Conservation (phyloP, 2,329 filamentous ascomycete genomes). For the Plenodomus lindquistii region DNA sequence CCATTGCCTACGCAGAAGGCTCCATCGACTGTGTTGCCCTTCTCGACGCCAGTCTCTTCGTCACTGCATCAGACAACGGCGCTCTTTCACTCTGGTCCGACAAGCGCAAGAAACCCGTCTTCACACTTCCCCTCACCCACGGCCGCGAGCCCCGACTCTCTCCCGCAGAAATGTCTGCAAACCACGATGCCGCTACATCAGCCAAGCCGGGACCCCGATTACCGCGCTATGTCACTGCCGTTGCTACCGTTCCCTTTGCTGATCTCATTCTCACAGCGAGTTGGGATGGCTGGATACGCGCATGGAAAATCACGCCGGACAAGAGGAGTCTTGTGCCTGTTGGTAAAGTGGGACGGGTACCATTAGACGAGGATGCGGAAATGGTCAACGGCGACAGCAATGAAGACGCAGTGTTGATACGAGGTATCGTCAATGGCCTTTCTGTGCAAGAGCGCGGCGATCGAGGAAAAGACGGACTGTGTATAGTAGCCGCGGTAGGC, state of each 20-base stretch:
- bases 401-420: conserved; percentile 50
- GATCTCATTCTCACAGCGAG: conserved; percentile 89
- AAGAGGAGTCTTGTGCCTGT: conserved; percentile 76
- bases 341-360: conserved; percentile 63
- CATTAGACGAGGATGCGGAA: conserved; percentile 17
- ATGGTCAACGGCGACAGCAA: conserved; percentile 13
- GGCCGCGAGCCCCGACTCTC: conserved; percentile 75
- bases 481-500: conserved; percentile 82
- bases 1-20: conserved; percentile 65
- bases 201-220: conserved; percentile 56
- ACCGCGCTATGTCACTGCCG: conserved; percentile 87
- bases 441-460: conserved; percentile 84
- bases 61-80: conserved; percentile 93
- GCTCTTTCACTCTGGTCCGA: conserved; percentile 84
- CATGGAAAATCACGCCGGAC: conserved; percentile 76
- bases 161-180: conserved; percentile 71
- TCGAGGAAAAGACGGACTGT: conserved; percentile 72
- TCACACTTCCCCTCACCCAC: conserved; percentile 78
- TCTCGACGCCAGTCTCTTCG: conserved; percentile 84
- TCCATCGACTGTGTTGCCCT: conserved; percentile 92
- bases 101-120: conserved; percentile 92
- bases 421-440: conserved; percentile 86
- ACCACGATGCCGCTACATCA: conserved; percentile 59
- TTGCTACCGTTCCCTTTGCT: conserved; percentile 84
- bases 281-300: conserved; percentile 87